A percentile compares a stretch with the other conserved stretches of the same genome.
These are phyloP conservation scores for Cochliopodium minus DNA, from an alignment of 208 protist species.

Conservation along the genomic window DNA sequence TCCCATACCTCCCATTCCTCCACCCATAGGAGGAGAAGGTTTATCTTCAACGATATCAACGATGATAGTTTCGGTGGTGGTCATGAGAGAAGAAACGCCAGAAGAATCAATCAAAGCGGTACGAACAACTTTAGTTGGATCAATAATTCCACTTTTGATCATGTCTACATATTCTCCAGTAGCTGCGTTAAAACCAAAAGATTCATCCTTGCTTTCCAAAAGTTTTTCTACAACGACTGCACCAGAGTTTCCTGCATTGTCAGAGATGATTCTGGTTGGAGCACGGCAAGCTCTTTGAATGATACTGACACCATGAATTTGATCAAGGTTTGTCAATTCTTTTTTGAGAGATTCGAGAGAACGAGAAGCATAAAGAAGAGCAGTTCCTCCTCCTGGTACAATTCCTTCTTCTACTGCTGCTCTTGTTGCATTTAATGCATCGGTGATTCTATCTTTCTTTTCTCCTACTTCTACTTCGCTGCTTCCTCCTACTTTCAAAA, in stretches of 20 bases:
- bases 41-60: slow-evolving; percentile 20
- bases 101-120: slow-evolving; percentile 83
- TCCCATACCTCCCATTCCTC: slow-evolving; percentile 26
- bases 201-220: slow-evolving; percentile 46
- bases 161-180: slow-evolving; percentile 86
- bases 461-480: slow-evolving; percentile 95
- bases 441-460: slow-evolving; percentile 94
- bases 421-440: slow-evolving; percentile 94
- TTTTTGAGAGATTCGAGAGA: slow-evolving; percentile 55
- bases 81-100: slow-evolving; percentile 89
- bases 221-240: slow-evolving; percentile 89
- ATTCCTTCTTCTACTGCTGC: slow-evolving; percentile 97
- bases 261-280: slow-evolving; percentile 72
- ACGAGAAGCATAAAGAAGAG: slow-evolving; percentile 72
- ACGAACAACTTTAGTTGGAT: slow-evolving; percentile 95
- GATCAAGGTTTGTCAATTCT: slow-evolving; percentile 37
- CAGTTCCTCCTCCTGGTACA: slow-evolving; percentile 86
- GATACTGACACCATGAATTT: slow-evolving; percentile 41
- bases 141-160: slow-evolving; percentile 93
- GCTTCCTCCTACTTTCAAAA: slow-evolving; percentile 87
- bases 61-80: slow-evolving; percentile 85
- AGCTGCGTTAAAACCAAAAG: slow-evolving; percentile 75
- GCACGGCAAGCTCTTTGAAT: slow-evolving; percentile 52
- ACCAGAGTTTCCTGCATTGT: slow-evolving; percentile 91
- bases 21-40: slow-evolving; percentile 10